Evolutionary conservation across 345 rosid genomes (phyloP), one percentile per base, ranked within the genome.

Genomic region (Anastatica hierochuntica): DNA sequence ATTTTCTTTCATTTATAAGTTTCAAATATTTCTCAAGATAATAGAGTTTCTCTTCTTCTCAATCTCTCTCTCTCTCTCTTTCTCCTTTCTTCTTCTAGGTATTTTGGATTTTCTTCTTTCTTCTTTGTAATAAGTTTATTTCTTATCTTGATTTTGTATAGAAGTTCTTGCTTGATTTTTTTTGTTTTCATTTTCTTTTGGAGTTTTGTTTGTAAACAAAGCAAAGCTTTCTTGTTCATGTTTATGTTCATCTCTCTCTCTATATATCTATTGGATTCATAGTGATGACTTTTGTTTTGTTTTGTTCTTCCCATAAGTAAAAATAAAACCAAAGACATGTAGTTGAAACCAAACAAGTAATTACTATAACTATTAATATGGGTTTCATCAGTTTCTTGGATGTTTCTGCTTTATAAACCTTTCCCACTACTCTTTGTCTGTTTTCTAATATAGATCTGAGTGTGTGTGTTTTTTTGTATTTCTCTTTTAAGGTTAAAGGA

Each of bases 281-380:
- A 29, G 24, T 34, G 56, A 23, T 56, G 56, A 55, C 55, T 58
- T 21, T 40, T 51, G 33, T 27, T 42, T 20, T 52, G 24, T 52
- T 34, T 62, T 43, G 35, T 34, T 39, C 36, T 20, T 33, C 39
- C 13, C 60, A 36, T 46, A 44, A 41, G 59, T 8, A 14, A 43
- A 14, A 43, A 29, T 29, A 51, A 72, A 63, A 63, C 23, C 12
- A 39, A 72, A 65, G 58, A 26, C 78, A 74, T 81, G 63, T 50
- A n/a, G 74, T 74, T 71, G 70, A 74, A 61, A 59, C 84, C 82
- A 81, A 81, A 68, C 44, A 39, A 54, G 54, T 53, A 49, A 69
- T 6, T 6, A 51, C 38, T 54, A 26, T 24, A 14, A 21, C 45
- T 45, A 36, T 3, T 21, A 14, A 14, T 38, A 41, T 49, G 57